Base-by-base conservation (phyloP, 108 stramenopile species). In the Skeletonema menzelii region DNA sequence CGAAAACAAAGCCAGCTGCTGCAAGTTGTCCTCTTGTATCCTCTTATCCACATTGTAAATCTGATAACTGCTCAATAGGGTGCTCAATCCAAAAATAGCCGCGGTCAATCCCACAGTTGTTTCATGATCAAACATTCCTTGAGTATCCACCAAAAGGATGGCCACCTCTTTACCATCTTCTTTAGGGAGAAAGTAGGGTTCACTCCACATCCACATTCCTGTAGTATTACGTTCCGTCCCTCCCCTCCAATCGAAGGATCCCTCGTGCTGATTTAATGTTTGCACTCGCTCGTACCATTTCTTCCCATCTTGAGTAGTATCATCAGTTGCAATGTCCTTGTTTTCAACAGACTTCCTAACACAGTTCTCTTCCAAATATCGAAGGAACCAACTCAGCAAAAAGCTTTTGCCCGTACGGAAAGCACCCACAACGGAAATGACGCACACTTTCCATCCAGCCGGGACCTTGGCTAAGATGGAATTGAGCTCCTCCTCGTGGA, bases 61-160 rank as follows among this genome's bases (percentile, higher is more conserved):
- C 76, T 96, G 95, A 69, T 91, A 91, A 70, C 89, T 87, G 59
- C 89, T 91, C 65, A 99, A 72, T 61, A 99, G 82, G 1, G 98
- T 99, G 47, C 85, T 86, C 24, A 99, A 73, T 26, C 98, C 99
- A 73, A 99, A 99, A 67, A 99, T 99, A 19, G 90, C 87, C 6
- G 97, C 91, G 24, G 99, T 99, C 75, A 99, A 84, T 22, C 87
- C 82, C 95, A 98, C 96, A 42, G 95, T 96, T 3, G 97, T 98
- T 67, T 98, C 97, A 76, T 97, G 93, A 80, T 99, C 99, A 79
- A 99, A 99, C 96, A 99, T 97, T 38, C 99, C 99, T 85, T 99
- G 99, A 13, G 99, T 98, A 86, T 99, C 99, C 53, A 99, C 95
- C 60, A 99, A 59, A 6, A 98, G 44, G 8, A 99, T 88, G 3